Percentiles rank a stretch among this genome's conserved stretches.
These are phyloP conservation scores for Candida ortonii DNA, from an alignment of 805 yeast genomes.

Conservation along the genomic window DNA sequence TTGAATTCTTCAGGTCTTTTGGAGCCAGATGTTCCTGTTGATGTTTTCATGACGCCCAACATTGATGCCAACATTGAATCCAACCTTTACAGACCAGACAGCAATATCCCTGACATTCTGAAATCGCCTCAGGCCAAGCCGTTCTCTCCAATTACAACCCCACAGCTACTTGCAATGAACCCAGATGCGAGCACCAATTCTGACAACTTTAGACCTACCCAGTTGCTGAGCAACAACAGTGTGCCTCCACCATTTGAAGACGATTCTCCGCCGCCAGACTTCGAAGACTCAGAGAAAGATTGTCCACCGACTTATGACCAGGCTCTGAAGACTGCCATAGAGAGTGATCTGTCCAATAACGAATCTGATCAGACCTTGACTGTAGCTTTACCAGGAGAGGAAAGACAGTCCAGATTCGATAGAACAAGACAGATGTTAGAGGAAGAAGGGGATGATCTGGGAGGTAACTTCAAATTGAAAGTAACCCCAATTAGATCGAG, in stretches of 20 bases:
- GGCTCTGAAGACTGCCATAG: conserved; percentile 20
- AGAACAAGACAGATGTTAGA: conserved; percentile 7
- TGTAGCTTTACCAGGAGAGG: conserved; percentile 5
- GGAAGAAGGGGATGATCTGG: conserved; percentile 23
- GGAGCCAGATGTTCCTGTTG: conserved; percentile 18
- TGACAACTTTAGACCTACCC: conserved; percentile 14
- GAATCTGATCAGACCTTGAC: too few relatives aligned
- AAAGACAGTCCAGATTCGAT: conserved; percentile 11
- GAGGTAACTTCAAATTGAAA: conserved; percentile 27
- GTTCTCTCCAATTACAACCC: conserved; percentile 42
- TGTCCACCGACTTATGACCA: conserved; percentile 32
- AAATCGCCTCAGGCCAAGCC: conserved; percentile 69
- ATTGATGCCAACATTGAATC: conserved; percentile 34
- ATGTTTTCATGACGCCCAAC: conserved; percentile 28
- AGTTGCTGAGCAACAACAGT: conserved; percentile 20
- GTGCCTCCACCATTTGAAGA: conserved; percentile 20
- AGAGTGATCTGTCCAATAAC: too few relatives aligned
- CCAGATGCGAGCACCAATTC: conserved; percentile 26
- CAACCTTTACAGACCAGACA: conserved; percentile 54
- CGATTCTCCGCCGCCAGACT: conserved; percentile 31
- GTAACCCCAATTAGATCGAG: conserved; percentile 30
- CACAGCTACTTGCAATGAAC: conserved; percentile 29
- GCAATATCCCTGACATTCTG: conserved; percentile 40
- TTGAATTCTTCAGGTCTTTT: conserved; percentile 9
- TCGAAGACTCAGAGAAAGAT: conserved; percentile 23